Base-by-base conservation (phyloP, 2,329 filamentous ascomycete species). In the Knufia petricola region DNA sequence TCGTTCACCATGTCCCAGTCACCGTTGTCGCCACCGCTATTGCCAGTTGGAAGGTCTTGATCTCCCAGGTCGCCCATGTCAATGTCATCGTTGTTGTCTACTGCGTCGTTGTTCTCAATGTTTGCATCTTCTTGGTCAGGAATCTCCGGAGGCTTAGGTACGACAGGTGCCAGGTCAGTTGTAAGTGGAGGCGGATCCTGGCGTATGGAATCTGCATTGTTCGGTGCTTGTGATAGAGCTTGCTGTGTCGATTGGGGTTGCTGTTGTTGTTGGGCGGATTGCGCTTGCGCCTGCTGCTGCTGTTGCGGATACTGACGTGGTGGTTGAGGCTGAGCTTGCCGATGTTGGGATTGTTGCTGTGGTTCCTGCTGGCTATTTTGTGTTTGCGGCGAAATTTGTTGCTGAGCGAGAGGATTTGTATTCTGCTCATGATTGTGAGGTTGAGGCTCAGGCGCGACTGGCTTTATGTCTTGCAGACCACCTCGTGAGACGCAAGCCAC, bases 1-100 rank as follows among this genome's bases (percentile, higher is more conserved):
- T 84, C 82, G 48, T 81, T 78, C 24, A 88, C 78, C 50, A 88
- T 81, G 2, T 87, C 81, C 84, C 84, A 88, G 54, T 88, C 85
- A 24, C 62, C 61, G 8, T 66, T 60, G 17, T 66, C 63, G 17
- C 64, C 61, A 34, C 66, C 63, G 26, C 59, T 59, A 38, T 47
- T 31, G 21, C 51, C 54, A 17, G 42, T 19, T 4, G 15, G 8
- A 17, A 36, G 40, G 30, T 37, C 44, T 15, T 41, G 37, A 28
- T 64, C 66, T 13, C 72, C 66, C 21, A 76, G 73, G 49, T 76
- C 76, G 13, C 76, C 74, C 78, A 86, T 75, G 52, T 75, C 74
- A 51, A 78, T 66, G 30, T 72, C 68, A 9, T 65, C 66, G 32
- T 61, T 41, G 4, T 66, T 61, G 19, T 66, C 64, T 28, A 55